Evolutionary conservation across 306 rosid species (phyloP), one percentile per base, ranked within the genome.

Genomic region (Albizia julibrissin): DNA sequence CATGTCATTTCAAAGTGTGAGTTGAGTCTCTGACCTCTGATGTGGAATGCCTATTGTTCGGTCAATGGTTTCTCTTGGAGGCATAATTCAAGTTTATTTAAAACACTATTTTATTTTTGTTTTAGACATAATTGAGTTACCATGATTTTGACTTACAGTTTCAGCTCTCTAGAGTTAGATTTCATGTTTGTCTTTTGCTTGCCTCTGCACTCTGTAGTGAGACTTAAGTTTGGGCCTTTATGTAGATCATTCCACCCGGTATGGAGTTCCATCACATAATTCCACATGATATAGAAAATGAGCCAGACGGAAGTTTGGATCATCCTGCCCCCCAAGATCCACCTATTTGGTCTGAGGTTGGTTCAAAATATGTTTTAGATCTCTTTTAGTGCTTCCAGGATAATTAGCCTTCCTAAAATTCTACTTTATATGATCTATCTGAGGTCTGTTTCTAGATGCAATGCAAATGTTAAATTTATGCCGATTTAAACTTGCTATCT

Each of bases 251-350:
- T 88, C 93, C 99, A 67, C 99, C 99, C 42, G 99, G 99, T 69
- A 95, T 95, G 99, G 99, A 95, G 91, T 95, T 95, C 85, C 95
- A 93, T 86, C 96, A 95, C 86, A 95, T 95, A 86, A 85, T 81
- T 86, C 99, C 98, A 10, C 95, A 7, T 10, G 98, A 94, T 84
- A 86, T 92, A 83, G 98, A 94, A 56, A 91, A 89, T 72, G 99
- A 95, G 79, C 87, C 87, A 68, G 99, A 95, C 81, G 92, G 92
- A 79, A 90, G 44, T 69, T 93, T 90, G 80, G 98, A 93, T 44
- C 99, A 93, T 84, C 95, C 97, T 77, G 88, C 97, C 73, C 85
- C 92, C 84, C 93, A 97, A 31, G 97, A 93, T 86, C 98, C 98
- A 42, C 87, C 92, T 83, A 95, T 95, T 87, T 95, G 99, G 98